Evolutionary conservation across 306 rosid species (phyloP), one percentile per base, ranked within the genome.

Genomic region (Cotoneaster glaucophyllus): DNA sequence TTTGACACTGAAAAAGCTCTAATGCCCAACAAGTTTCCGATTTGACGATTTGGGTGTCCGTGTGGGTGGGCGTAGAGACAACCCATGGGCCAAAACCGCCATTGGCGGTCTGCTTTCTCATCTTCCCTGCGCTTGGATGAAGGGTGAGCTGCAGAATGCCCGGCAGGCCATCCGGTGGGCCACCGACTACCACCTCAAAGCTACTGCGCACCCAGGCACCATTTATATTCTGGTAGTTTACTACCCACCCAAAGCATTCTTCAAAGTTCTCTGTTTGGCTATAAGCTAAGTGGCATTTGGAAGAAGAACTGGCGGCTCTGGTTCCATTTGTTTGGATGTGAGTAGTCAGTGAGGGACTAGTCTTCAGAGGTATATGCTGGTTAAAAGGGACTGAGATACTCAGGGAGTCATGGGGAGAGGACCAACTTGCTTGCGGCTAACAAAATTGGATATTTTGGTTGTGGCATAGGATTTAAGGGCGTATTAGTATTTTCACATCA

Each of bases 171-270:
- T 93, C 77, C 95, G 93, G 31, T 93, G 96, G 98, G 95, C 79
- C 28, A 89, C 95, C 1, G 93, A 93, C 74, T 93, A 89, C 77
- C 95, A 89, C 39, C 96, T 90, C 80, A 93, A 93, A 87, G 96
- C 96, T 5, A 90, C 98, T 67, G 86, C 81, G 17, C 79, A 86
- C 74, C 91, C 95, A 18, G 90, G 85, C 87, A 89, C 87, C 79
- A 90, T 90, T 50, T 90, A 82, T 78, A 96, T 90, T 71, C 98
- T 87, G 93, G 98, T 87, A 48, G 6, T 70, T 43, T n/a, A 8
- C 66, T 10, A 34, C 39, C 4, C 31, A 54, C 39, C 74, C 29
- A 28, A 28, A 28, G 29, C 29, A 28, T 28, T 28, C 29, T 28
- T 28, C 29, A 28, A 28, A 28, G 1, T 28, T 28, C 3, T 28